Evolutionary conservation across 345 rosid genomes (phyloP), one percentile per base, ranked within the genome.

Genomic region (Populus deltoides): DNA sequence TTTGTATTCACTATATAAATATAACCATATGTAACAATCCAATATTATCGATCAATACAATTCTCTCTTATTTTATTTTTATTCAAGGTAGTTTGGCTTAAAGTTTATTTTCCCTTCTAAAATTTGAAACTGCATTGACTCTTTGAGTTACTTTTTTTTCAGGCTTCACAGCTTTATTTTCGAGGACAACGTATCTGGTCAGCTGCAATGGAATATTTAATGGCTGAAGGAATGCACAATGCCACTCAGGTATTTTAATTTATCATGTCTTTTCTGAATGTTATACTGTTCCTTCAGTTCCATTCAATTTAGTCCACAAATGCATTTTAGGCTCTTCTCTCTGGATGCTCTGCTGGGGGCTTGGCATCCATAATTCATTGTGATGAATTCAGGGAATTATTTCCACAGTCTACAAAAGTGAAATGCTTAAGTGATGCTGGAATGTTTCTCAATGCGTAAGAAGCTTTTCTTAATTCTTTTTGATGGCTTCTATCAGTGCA

Each of bases 311-410:
- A 36, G 24, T 75, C 70, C 15, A 70, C 31, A 8, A 8, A 2
- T 81, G 51, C 8, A 47, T 76, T 66, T 72, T 71, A 82, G 85
- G 81, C 81, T 39, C 81, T 82, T 70, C 79, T 82, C 15, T 78
- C 81, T 63, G 85, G 85, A 38, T 82, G 85, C 79, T 82, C 85
- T 17, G 85, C 85, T n/a, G 85, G 85, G n/a, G 85, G 85, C n/a
- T 69, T 82, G 62, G 79, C 85, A 36, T 70, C 85, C 49, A 82
- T 82, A 38, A 16, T 82, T 6, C 85, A 82, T 62, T 82, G 85
- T 66, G 81, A 82, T 36, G 79, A 82, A 68, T 78, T 82, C 49
- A 55, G 74, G 76, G 81, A 75, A 55, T 75, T 74, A 45, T 78
- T 82, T 82, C 85, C 81, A 27, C 73, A 39, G 20, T 70, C 85